phyloP scores from a whole-genome alignment of 805 yeast species.

The Candida andamanensis region DNA sequence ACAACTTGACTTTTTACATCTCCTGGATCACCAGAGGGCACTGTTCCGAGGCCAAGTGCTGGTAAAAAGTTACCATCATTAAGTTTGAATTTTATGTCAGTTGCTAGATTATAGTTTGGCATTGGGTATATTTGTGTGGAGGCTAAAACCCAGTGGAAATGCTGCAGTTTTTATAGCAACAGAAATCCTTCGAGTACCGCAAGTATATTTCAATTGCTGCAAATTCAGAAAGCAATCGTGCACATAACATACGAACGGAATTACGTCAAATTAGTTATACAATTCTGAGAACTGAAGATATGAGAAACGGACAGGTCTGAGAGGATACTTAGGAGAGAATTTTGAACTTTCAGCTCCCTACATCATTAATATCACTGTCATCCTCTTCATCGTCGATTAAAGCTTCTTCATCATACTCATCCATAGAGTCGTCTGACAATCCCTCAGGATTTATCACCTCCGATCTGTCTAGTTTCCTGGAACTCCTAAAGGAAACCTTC shows the following conservation, averaged over 20 bases:
- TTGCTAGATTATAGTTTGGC: slow-evolving; percentile 17
- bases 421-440: slow-evolving; percentile 16
- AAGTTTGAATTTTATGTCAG: slow-evolving; percentile 40
- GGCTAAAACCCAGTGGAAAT: neutral
- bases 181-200: no score
- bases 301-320: no score
- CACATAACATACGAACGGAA: no score
- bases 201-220: neutral
- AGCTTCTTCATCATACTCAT: slow-evolving; percentile 17
- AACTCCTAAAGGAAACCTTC: slow-evolving; percentile 11
- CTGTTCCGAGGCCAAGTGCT: slow-evolving; percentile 61
- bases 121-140: no score
- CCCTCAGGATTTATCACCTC: slow-evolving; percentile 18
- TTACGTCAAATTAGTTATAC: no score
- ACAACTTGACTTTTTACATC: slow-evolving; percentile 30
- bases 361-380: slow-evolving; percentile 34
- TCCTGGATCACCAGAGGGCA: slow-evolving; percentile 25
- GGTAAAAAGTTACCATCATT: slow-evolving; percentile 60
- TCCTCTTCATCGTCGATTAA: slow-evolving; percentile 24
- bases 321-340: no score
- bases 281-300: no score
- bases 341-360: no score
- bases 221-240: no score
- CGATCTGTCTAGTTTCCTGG: slow-evolving; percentile 6
- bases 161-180: no score